phyloP scores from a whole-genome alignment of 495 filamentous ascomycete genomes.

The Durotheca rogersii region DNA sequence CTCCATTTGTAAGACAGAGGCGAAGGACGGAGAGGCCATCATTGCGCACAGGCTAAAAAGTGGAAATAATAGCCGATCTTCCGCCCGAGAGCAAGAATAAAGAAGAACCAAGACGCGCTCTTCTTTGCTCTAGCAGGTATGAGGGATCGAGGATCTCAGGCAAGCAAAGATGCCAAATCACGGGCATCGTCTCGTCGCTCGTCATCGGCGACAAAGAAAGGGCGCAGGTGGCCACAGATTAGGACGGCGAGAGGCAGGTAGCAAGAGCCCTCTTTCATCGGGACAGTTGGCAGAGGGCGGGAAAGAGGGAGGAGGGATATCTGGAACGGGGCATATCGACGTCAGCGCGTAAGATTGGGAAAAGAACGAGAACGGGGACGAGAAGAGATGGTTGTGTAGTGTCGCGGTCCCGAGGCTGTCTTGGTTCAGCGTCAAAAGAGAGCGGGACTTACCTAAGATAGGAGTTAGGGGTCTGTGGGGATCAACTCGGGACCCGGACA shows the following conservation, averaged over 20 bases:
- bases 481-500: too few species aligned
- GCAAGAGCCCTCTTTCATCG: not conserved
- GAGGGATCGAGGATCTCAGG: constrained; percentile 3
- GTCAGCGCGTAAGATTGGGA: too few species aligned
- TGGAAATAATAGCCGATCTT: constrained; percentile 4
- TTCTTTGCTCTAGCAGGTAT: constrained; percentile 1
- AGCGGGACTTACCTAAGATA: too few species aligned
- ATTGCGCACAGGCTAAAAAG: not conserved
- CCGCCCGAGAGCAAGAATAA: constrained; percentile 5
- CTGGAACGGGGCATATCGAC: too few species aligned
- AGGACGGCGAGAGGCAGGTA: not conserved
- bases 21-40: constrained; percentile 5
- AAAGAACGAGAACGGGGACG: too few species aligned
- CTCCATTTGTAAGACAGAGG: constrained; percentile 1
- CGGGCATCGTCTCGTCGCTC: not conserved
- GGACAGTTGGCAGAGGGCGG: not conserved
- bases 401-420: too few species aligned
- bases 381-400: too few species aligned
- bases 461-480: too few species aligned
- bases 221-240: constrained; percentile 2
- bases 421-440: too few species aligned
- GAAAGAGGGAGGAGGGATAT: too few species aligned
- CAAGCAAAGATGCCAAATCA: constrained; percentile 8
- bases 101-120: not conserved
- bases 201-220: constrained; percentile 7